A percentile compares a stretch with the other conserved stretches of the same genome.
phyloP scores from a whole-genome alignment of 768 basidiomycete genomes.

The Amanita phalloides region DNA sequence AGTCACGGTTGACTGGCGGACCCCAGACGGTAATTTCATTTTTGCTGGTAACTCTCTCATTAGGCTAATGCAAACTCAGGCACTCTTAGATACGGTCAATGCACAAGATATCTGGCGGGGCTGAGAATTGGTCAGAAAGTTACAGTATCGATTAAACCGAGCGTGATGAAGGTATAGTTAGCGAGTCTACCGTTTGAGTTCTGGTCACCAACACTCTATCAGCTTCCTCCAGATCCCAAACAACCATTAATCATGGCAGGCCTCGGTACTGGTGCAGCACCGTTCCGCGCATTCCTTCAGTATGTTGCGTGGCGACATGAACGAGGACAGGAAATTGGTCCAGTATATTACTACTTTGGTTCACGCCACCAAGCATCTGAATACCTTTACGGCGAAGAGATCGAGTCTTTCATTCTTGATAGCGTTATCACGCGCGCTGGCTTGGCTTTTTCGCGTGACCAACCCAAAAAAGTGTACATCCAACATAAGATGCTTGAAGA shows the following conservation, averaged over 20 bases:
- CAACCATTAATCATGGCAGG: constrained; percentile 99
- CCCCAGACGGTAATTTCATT: constrained; percentile 58
- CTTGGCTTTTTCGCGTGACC: constrained; percentile 94
- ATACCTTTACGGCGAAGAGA: constrained; percentile 94
- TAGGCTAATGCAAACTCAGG: constrained; percentile 32
- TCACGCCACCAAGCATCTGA: constrained; percentile 93
- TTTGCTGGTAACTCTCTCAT: background rate
- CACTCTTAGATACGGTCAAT: constrained; percentile 77
- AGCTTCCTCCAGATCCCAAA: constrained; percentile 75
- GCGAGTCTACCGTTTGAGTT: background rate
- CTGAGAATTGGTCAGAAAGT: constrained; percentile 85
- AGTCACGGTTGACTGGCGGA: constrained; percentile 92
- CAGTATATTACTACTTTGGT: constrained; percentile 97
- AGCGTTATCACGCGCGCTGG: constrained; percentile 83
- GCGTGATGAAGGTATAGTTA: constrained; percentile 85
- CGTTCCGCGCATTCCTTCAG: constrained; percentile 98
- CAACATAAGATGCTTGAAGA: constrained; percentile 98
- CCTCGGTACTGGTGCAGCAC: constrained; percentile 95
- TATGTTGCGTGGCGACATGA: constrained; percentile 77
- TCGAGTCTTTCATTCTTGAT: constrained; percentile 86
- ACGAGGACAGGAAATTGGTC: constrained; percentile 76
- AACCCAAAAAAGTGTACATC: constrained; percentile 90
- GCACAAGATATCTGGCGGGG: constrained; percentile 86
- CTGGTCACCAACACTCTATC: background rate
- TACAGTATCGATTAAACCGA: constrained; percentile 96